Conservation (phyloP, 352 stramenopile species). For the Globisporangium megalacanthum region DNA sequence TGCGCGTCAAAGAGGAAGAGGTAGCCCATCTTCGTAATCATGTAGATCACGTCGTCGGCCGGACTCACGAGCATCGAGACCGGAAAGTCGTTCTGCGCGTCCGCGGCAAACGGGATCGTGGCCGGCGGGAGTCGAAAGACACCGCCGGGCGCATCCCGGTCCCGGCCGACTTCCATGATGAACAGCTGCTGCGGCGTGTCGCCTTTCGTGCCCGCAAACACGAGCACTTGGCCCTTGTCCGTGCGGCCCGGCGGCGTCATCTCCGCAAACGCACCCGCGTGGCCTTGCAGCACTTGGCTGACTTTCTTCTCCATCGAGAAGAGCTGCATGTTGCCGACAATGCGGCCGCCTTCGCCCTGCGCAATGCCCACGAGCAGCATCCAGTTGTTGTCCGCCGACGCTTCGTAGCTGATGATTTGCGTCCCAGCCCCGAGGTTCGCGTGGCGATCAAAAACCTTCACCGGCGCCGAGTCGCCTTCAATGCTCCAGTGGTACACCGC, state of each 20-base stretch:
- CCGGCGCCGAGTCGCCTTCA: constrained; percentile 87
- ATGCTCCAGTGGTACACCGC: constrained; percentile 98
- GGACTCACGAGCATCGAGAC: constrained; percentile 95
- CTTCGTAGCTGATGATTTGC: constrained; percentile 99
- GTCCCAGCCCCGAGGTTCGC: constrained; percentile 89
- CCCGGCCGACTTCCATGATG: constrained; percentile 98
- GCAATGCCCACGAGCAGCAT: constrained; percentile 97
- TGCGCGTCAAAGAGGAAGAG: constrained; percentile 99
- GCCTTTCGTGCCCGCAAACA: constrained; percentile 83
- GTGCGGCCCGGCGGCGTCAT: constrained; percentile 94
- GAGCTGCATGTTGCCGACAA: constrained; percentile 98
- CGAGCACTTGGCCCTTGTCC: constrained; percentile 86
- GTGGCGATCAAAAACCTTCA: constrained; percentile 98
- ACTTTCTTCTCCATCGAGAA: constrained; percentile 99
- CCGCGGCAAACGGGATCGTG: constrained; percentile 94
- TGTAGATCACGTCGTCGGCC: constrained; percentile 94
- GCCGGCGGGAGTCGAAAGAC: constrained; percentile 93
- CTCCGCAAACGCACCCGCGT: constrained; percentile 95
- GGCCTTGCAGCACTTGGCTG: constrained; percentile 96
- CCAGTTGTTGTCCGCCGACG: constrained; percentile 97
- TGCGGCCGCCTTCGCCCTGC: constrained; percentile 90
- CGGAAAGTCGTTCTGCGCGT: constrained; percentile 97
- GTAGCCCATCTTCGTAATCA: constrained; percentile 99
- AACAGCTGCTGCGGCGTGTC: constrained; percentile 87
- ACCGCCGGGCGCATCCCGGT: constrained; percentile 92